Conservation (phyloP, 129 eudicot species). For the Pseudognaphalium luteoalbum region DNA sequence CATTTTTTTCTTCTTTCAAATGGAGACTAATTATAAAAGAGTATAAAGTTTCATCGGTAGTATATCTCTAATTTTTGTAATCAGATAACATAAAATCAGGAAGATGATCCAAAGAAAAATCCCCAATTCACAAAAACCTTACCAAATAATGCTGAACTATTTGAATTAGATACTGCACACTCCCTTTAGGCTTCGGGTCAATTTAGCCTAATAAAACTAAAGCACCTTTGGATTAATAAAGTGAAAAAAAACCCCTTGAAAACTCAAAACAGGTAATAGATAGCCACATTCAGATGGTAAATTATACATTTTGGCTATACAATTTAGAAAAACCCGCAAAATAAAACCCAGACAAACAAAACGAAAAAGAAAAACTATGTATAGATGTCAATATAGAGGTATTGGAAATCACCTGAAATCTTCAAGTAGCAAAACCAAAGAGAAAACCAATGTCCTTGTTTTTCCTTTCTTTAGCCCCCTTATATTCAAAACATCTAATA, state of each 20-base stretch:
- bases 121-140: neutral
- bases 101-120: neutral
- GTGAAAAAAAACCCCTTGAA: neutral
- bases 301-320: neutral
- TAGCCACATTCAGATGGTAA: neutral
- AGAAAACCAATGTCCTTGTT: neutral
- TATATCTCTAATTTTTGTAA: neutral
- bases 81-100: neutral
- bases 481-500: neutral
- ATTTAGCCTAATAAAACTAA: neutral
- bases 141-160: neutral
- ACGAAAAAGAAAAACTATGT: neutral
- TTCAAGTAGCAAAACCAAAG: slow-evolving; percentile 21
- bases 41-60: neutral
- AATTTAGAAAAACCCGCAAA: neutral
- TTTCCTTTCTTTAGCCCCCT: slow-evolving; percentile 9
- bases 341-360: neutral
- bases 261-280: neutral
- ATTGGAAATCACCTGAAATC: slow-evolving; percentile 24
- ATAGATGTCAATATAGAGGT: neutral
- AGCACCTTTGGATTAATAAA: neutral
- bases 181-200: neutral
- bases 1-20: neutral
- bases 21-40: neutral
- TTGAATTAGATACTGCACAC: slow-evolving; percentile 1